Percentiles rank a stretch among this genome's conserved stretches.
Evolutionary conservation across 2,329 filamentous ascomycete species (phyloP).

Genomic region (Myriosclerotinia curreyana): DNA sequence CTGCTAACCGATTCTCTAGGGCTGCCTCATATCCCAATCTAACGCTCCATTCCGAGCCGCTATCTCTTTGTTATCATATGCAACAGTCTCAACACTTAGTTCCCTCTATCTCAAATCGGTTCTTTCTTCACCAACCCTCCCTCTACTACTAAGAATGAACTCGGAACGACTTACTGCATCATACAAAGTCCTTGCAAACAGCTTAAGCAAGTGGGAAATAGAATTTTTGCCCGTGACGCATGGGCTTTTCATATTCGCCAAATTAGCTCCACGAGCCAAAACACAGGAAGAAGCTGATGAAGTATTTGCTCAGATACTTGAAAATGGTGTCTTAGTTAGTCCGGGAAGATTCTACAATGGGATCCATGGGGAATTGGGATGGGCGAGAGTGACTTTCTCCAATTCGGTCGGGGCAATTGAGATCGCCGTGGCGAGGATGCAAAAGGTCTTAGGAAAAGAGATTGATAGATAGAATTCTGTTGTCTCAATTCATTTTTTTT

Average conservation of each 20-base stretch:
- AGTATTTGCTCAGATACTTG: not conserved
- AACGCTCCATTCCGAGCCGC: no score
- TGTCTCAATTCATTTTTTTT: no score
- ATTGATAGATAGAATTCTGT: not conserved
- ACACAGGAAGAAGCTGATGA: conserved; percentile 5
- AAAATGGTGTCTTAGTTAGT: not conserved
- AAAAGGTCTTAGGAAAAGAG: not conserved
- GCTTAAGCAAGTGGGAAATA: not conserved
- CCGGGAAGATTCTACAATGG: not conserved
- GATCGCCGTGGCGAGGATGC: not conserved
- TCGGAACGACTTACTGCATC: not conserved
- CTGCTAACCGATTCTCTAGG: no score
- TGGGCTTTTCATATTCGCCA: conserved; percentile 1
- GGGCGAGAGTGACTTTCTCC: conserved; percentile 7
- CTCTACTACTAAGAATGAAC: no score
- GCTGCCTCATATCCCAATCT: no score
- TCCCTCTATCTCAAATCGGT: no score
- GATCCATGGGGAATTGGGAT: conserved; percentile 1
- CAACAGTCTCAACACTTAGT: no score
- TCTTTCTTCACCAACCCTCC: no score
- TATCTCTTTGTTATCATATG: no score
- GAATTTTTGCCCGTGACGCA: conserved; percentile 8
- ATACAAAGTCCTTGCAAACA: conserved; percentile 3
- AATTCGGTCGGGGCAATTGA: not conserved
- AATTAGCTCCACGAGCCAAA: not conserved